Evolutionary conservation across 345 rosid species (phyloP), one percentile per base, ranked within the genome.

Genomic region (Citropsis articulata): DNA sequence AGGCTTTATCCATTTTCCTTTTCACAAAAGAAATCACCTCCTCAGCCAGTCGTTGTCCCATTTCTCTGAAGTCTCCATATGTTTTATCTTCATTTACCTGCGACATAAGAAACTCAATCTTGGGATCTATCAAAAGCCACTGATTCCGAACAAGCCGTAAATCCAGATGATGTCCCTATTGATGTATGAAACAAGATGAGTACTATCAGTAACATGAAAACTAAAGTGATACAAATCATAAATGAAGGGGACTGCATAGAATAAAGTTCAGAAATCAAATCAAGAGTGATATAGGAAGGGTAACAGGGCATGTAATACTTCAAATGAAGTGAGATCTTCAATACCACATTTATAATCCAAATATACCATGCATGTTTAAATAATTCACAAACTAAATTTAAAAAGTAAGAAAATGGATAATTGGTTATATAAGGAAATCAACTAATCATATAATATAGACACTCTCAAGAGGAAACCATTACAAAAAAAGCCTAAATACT

Each of bases 121-220:
- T 89, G 24, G 97, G 92, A 83, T 96, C 98, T 75, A 96, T 88
- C 90, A 96, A 80, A 80, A 96, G 97, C 99, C 99, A 96, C 53
- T 94, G 99, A 84, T 94, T 96, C 31, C 98, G 87, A 48, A 94
- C 90, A 79, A 92, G 99, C 79, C 99, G 86, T 69, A 94, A 83
- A 88, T 96, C 99, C 83, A 94, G 89, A 83, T 96, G 98, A 86
- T 96, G 97, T 74, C 99, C 99, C 98, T 96, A 75, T 73, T 38
- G 64, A 66, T 65, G 42, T 25, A 48, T 65, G 59, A 50, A 67
- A 35, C 9, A 16, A 24, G 2, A 55, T 35, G 19, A 65, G 48
- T 64, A 21, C 35, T 45, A 48, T 28, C 50, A 12, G 21, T 45
- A 13, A 50, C 12, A 30, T 22, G 71, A 65, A 65, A 19, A 64